A percentile compares a stretch with the other conserved stretches of the same genome.
phyloP scores from a whole-genome alignment of 2,329 filamentous ascomycete genomes.

The Penicillium sp. region DNA sequence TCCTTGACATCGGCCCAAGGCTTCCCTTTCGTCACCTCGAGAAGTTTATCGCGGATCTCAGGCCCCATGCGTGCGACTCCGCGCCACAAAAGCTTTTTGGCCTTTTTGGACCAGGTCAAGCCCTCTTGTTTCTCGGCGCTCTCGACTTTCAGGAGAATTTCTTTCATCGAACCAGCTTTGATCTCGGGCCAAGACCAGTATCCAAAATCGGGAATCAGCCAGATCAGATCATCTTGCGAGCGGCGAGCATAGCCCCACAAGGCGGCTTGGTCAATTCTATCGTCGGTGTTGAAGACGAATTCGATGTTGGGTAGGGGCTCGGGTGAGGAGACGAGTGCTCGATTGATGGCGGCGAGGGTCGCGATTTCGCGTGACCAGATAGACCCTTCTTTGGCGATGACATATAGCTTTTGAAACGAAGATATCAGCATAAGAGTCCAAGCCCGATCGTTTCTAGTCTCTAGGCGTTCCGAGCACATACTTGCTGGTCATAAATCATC shows the following conservation, averaged over 20 bases:
- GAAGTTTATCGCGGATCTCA: slow-evolving; percentile 33
- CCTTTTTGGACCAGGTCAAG: slow-evolving; percentile 30
- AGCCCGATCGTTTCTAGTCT: neutral
- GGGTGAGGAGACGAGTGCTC: slow-evolving; percentile 39
- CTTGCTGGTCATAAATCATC: slow-evolving; percentile 22
- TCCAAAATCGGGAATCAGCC: slow-evolving; percentile 51
- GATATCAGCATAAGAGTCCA: neutral
- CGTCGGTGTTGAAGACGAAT: slow-evolving; percentile 41
- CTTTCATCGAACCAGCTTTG: slow-evolving; percentile 17
- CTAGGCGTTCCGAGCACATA: neutral
- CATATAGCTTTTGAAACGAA: slow-evolving; percentile 21
- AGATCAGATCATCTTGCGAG: slow-evolving; percentile 37
- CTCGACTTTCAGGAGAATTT: slow-evolving; percentile 27
- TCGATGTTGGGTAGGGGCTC: slow-evolving; percentile 42
- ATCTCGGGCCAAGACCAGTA: slow-evolving; percentile 45
- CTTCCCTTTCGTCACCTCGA: slow-evolving; percentile 34
- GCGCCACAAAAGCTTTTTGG: slow-evolving; percentile 44
- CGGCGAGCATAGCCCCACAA: slow-evolving; percentile 40
- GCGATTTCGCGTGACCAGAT: slow-evolving; percentile 26
- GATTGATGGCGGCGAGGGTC: slow-evolving; percentile 44
- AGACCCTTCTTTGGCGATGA: slow-evolving; percentile 19
- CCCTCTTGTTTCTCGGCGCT: slow-evolving; percentile 11
- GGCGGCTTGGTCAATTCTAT: slow-evolving; percentile 39
- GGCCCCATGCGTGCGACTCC: slow-evolving; percentile 39
- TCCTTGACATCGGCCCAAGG: slow-evolving; percentile 44